Base-by-base conservation (phyloP, 331 rosid genomes). In the Arachis monticola region DNA sequence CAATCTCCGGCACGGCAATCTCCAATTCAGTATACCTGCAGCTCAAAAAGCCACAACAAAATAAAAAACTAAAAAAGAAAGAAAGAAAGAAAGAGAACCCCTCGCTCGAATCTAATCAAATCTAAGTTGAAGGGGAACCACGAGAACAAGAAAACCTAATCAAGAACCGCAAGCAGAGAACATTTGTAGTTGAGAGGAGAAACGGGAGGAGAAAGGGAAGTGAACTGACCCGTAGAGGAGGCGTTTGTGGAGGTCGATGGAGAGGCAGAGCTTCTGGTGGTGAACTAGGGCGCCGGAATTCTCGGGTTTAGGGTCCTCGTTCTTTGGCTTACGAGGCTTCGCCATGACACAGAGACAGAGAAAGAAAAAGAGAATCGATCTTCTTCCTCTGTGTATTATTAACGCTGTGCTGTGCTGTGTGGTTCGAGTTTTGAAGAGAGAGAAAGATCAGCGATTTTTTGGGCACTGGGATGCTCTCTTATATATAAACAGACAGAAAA, bases 211-310 rank as follows among this genome's bases (percentile, higher is more conserved):
- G 2, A 9, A 47, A 35, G 58, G 42, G 44, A 53, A 42, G 60
- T 32, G 58, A 67, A 79, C 92, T 69, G 83, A 94, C 99, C 99
- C 99, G 60, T 88, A 89, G 52, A 92, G 66, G 61, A 76, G 85
- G 74, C 85, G 96, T 27, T 78, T 80, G 4, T 85, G 91, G 79
- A 90, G 56, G 83, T 94, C 97, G 77, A 94, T 75, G 58, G 93
- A 95, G 75, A 95, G 93, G 69, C 97, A 90, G 1, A 94, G 97
- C 92, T 95, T 95, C 78, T 92, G 99, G 70, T 90, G 99, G 74
- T 92, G 97, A 70, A 95, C 96, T 48, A 88, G 80, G 45, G 97
- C 88, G 5, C 85, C 97, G 1, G 91, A 83, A 76, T 86, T 95
- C 1, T 92, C 99, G 8, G 97, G 91, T 82, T 88, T 92, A 1